Conservation (phyloP, 2,329 filamentous ascomycete species). For the Parastagonospora avenae region DNA sequence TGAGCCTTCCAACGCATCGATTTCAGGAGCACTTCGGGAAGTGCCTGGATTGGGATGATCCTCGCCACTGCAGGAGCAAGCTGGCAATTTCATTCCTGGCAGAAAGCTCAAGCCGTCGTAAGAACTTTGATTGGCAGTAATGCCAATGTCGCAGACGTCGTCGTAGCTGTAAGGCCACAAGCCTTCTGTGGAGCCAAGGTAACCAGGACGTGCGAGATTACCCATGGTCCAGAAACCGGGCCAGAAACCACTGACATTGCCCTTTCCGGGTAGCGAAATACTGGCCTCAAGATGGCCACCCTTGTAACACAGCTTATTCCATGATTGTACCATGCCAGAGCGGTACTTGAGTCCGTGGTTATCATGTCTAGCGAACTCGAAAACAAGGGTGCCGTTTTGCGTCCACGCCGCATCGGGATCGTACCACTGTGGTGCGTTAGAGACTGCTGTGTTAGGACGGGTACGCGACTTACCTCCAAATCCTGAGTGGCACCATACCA, state of each 20-base stretch:
- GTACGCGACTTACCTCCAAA: conserved; percentile 58
- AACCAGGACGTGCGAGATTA: conserved; percentile 72
- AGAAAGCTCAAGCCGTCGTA: conserved; percentile 69
- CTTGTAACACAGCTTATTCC: conserved; percentile 76
- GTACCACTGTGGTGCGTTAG: conserved; percentile 61
- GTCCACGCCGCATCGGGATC: conserved; percentile 71
- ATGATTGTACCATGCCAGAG: conserved; percentile 76
- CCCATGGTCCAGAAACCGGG: conserved; percentile 79
- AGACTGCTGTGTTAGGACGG: not conserved
- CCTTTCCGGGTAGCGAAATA: conserved; percentile 70
- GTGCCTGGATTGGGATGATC: conserved; percentile 70
- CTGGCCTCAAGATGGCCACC: conserved; percentile 72
- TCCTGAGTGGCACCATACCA: conserved; percentile 76
- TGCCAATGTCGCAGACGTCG: conserved; percentile 70
- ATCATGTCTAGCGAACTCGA: conserved; percentile 68
- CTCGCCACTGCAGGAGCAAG: conserved; percentile 67
- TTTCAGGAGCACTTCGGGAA: conserved; percentile 71
- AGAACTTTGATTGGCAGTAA: conserved; percentile 73
- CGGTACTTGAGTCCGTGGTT: conserved; percentile 70
- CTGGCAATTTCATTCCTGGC: conserved; percentile 72
- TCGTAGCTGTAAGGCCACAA: conserved; percentile 77
- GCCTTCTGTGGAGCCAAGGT: conserved; percentile 71
- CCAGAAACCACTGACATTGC: conserved; percentile 73
- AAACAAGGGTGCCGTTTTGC: conserved; percentile 64
- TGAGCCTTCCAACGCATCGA: conserved; percentile 74